phyloP scores from a whole-genome alignment of 306 rosid genomes.

The Pyrus bretschneideri region DNA sequence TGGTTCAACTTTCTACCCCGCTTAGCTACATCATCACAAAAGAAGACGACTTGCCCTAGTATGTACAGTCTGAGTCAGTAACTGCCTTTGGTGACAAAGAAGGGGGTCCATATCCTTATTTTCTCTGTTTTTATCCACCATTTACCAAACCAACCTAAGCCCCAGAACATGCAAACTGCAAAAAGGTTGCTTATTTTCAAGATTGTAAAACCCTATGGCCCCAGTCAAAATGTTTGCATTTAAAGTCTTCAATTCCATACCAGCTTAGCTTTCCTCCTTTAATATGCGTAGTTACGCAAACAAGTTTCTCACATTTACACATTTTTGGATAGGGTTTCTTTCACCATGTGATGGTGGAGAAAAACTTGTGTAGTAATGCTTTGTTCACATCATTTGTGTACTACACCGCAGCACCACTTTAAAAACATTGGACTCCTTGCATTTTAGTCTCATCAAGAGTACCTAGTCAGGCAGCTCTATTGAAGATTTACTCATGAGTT shows the following conservation, averaged over 20 bases:
- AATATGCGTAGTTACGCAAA: not conserved
- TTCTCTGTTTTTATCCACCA: constrained; percentile 15
- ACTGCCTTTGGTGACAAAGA: not conserved
- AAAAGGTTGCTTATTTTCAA: constrained; percentile 23
- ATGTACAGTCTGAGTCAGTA: not conserved
- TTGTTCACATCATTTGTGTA: no score
- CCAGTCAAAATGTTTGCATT: constrained; percentile 9
- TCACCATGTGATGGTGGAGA: not conserved
- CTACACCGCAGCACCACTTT: no score
- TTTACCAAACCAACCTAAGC: constrained; percentile 23
- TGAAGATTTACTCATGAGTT: no score
- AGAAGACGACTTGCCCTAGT: not conserved
- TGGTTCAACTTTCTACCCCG: constrained; percentile 7
- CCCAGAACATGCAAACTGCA: constrained; percentile 44
- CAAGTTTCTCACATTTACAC: not conserved
- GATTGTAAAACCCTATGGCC: constrained; percentile 6
- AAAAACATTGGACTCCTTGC: no score
- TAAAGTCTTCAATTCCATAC: not conserved
- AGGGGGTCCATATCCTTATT: constrained; percentile 29
- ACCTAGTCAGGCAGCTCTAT: no score
- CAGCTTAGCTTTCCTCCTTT: not conserved
- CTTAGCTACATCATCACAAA: not conserved
- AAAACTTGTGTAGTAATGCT: no score
- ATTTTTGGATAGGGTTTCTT: not conserved
- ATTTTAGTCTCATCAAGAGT: no score